phyloP scores from a whole-genome alignment of 2,329 filamentous ascomycete genomes.

The Monosporascus sp. region DNA sequence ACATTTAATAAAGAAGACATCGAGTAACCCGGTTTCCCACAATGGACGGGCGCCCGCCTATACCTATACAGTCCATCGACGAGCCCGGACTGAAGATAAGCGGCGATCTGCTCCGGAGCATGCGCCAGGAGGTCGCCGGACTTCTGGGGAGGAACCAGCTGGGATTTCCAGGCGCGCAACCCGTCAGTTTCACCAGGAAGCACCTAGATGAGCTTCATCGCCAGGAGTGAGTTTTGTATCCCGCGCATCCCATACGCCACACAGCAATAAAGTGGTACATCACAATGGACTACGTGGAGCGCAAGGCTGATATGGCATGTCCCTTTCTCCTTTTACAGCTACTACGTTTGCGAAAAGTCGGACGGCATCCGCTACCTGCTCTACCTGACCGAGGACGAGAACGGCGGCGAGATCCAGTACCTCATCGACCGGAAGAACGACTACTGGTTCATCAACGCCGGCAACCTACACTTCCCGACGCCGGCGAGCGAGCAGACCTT shows the following conservation, averaged over 20 bases:
- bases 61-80: constrained; percentile 45
- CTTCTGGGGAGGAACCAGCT: constrained; percentile 66
- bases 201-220: constrained; percentile 78
- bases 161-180: constrained; percentile 85
- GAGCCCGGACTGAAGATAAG: constrained; percentile 62
- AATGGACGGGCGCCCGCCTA: neutral
- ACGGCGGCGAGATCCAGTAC: constrained; percentile 67
- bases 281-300: no score
- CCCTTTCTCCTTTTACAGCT: constrained; percentile 41
- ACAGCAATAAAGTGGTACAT: no score
- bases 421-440: constrained; percentile 98
- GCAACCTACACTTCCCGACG: constrained; percentile 73
- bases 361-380: constrained; percentile 95
- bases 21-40: neutral
- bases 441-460: constrained; percentile 75
- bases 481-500: constrained; percentile 60
- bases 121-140: constrained; percentile 68
- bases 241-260: no score
- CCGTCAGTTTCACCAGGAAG: constrained; percentile 79
- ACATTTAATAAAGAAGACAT: no score
- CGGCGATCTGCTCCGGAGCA: constrained; percentile 50
- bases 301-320: neutral
- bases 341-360: constrained; percentile 97
- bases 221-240: constrained; percentile 55
- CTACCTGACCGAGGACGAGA: constrained; percentile 69